Base-by-base conservation (phyloP, 202 grass and related monocot species). In the Saccharum hybrid region DNA sequence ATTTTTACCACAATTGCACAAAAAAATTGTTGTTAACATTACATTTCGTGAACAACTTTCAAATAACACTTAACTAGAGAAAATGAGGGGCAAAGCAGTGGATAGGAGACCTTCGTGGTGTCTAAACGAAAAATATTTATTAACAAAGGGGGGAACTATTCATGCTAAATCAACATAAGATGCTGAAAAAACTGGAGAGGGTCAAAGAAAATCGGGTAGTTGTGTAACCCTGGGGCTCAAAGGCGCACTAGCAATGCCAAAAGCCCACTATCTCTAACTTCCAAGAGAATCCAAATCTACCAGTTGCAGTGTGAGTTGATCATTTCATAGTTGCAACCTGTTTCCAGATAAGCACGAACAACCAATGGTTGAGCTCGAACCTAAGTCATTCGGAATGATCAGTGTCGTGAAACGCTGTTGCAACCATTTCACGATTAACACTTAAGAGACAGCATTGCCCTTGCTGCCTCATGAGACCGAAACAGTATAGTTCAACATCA, bases 51-150 rank as follows among this genome's bases (percentile, higher is more conserved):
- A 78, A 77, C 23, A 31, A 16, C 14, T 77, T 43, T 23, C 37
- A 45, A 28, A 46, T 70, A 71, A 33, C 51, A 52, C 33, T 39
- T 42, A 63, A 49, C 63, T 82, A 71, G 10, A 81, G 30, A 46
- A 48, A 49, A n/a, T 5, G 36, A 21, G 16, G 54, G 16, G 0
- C 48, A 36, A 42, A 19, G 11, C 26, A 30, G 38, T 8, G 22
- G 31, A 61, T 2, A 41, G 3, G 28, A 75, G 9, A 46, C 0
- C 54, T 63, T 43, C 23, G 18, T n/a, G 0, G 33, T 61, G 49
- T 23, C n/a, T 13, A 14, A n/a, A 65, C 8, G 2, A 37, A 14
- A 60, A 56, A 26, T 13, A 51, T 23, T 42, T 59, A 28, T 7
- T 15, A 46, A 15, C 11, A 42, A 4, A 57, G 36, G 18, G 14